Evolutionary conservation across 805 yeast species (phyloP).

Genomic region (Candida piceae): DNA sequence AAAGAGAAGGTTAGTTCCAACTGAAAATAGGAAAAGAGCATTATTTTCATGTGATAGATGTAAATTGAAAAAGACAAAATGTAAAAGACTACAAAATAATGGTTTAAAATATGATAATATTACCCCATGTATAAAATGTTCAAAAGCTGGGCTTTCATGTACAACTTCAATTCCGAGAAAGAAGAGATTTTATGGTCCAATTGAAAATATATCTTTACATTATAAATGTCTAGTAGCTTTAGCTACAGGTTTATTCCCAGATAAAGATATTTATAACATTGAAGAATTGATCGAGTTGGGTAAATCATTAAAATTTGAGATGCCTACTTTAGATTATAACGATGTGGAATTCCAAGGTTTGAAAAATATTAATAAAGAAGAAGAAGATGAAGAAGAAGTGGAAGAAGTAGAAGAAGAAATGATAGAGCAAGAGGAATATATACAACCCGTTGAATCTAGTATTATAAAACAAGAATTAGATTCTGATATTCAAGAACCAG

Average conservation of each 20-base stretch:
- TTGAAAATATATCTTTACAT: conserved; percentile 39
- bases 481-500: background rate
- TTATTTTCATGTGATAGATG: conserved; percentile 43
- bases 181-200: conserved; percentile 36
- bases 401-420: background rate
- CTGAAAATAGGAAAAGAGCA: conserved; percentile 36
- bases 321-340: conserved; percentile 27
- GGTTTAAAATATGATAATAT: conserved; percentile 32
- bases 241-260: conserved; percentile 39
- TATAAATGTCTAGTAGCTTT: conserved; percentile 36
- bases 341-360: conserved; percentile 13
- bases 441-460: no score
- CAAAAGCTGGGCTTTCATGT: conserved; percentile 34
- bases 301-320: conserved; percentile 26
- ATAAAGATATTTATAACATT: conserved; percentile 38
- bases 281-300: conserved; percentile 38
- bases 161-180: conserved; percentile 38
- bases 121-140: conserved; percentile 37
- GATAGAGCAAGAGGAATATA: conserved; percentile 1
- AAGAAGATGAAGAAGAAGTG: conserved; percentile 1
- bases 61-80: conserved; percentile 38
- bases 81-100: conserved; percentile 32
- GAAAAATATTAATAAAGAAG: conserved; percentile 1
- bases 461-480: no score
- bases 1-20: conserved; percentile 33